Evolutionary conservation across 148 eudicot species (phyloP), one percentile per base, ranked within the genome.

Genomic region (Chenopodium quinoa): DNA sequence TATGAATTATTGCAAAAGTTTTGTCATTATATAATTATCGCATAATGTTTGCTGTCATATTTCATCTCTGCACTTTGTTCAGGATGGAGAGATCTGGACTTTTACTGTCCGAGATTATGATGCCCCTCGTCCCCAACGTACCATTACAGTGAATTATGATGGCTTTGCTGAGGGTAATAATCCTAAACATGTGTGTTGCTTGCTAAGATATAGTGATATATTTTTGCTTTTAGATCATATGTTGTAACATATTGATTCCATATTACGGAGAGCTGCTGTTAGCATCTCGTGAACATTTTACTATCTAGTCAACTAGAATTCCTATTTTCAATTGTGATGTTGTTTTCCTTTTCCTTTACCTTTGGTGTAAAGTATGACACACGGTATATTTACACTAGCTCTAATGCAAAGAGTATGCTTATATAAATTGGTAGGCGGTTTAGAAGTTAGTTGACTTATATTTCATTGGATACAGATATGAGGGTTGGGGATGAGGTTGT

Each of bases 51-150:
- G 54, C 46, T 71, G 31, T 71, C 44, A 46, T 44, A 34, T 40
- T 52, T 69, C 29, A 79, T 66, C 37, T 73, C 46, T 25, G 86
- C 65, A 73, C 75, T 69, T 79, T 71, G 63, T 89, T 88, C 90
- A 95, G 98, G 98, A 95, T 90, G 97, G 98, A 44, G 96, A 95
- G 84, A 87, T 92, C 78, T 95, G 98, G 98, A 93, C 91, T 70
- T 95, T 95, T 79, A 95, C 89, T 77, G 98, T 95, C 80, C 92
- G 98, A 56, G 90, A 93, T 75, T 92, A 88, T 85, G 98, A 88
- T 86, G 77, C 90, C 34, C 81, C 92, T 19, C 91, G 87, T n/a
- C 98, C 98, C 9, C 92, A 92, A 56, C 93, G 88, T 85, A 91
- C 97, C 73, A 87, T 93, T 70, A 90, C 83, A 74, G 97, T 95